These are phyloP conservation scores for Lepidium africanum DNA, from an alignment of 345 rosid genomes.

Conservation along the genomic window DNA sequence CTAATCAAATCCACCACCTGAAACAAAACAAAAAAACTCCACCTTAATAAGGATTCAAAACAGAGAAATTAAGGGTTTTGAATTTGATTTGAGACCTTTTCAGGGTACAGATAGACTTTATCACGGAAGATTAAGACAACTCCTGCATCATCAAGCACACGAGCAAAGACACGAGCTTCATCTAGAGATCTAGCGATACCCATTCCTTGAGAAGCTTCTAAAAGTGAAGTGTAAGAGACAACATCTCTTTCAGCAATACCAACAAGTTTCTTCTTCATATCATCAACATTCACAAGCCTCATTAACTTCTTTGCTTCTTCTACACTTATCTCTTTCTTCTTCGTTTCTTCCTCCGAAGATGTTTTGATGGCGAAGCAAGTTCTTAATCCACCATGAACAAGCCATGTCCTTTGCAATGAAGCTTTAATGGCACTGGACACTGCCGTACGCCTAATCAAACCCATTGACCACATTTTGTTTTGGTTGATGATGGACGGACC, in stretches of 20 bases:
- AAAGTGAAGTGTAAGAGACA: constrained; percentile 45
- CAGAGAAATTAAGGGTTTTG: neutral
- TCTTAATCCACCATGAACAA: neutral
- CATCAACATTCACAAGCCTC: constrained; percentile 80
- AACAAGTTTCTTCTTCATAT: constrained; percentile 51
- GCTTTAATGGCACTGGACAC: neutral
- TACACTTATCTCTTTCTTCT: constrained; percentile 28
- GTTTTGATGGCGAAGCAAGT: neutral
- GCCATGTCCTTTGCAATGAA: constrained; percentile 7
- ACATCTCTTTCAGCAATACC: constrained; percentile 63
- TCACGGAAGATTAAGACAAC: constrained; percentile 79
- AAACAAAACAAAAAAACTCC: neutral
- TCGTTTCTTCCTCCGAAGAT: constrained; percentile 2
- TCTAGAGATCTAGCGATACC: constrained; percentile 68
- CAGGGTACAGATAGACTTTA: constrained; percentile 80
- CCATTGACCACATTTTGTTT: constrained; percentile 24
- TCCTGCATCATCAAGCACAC: constrained; percentile 83
- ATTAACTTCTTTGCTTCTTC: constrained; percentile 70
- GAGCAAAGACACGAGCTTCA: constrained; percentile 74
- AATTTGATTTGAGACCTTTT: constrained; percentile 45
- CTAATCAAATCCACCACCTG: constrained; percentile 88
- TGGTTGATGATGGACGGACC: neutral
- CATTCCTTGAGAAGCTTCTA: constrained; percentile 52
- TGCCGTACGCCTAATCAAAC: constrained; percentile 13
- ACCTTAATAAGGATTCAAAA: neutral